Evolutionary conservation across 345 rosid species (phyloP).

Genomic region (Corchorus capsularis): DNA sequence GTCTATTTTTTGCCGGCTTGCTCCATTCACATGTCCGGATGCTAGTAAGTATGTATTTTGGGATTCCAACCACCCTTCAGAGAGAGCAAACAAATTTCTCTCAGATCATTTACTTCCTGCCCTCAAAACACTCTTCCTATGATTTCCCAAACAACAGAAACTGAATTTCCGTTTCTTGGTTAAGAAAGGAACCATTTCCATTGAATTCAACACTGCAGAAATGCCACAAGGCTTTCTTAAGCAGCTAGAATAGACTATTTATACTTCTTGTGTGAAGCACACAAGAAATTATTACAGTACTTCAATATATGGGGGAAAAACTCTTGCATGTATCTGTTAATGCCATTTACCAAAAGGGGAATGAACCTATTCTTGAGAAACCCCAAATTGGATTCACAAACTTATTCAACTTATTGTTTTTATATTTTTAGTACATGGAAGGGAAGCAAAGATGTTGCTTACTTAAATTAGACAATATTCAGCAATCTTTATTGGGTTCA

Average conservation of each 20-base stretch:
- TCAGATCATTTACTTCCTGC: constrained; percentile 19
- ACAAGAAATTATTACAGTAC: no score
- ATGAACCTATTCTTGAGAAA: no score
- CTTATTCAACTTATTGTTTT: no score
- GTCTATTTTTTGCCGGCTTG: constrained; percentile 45
- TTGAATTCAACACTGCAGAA: neutral
- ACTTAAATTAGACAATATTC: constrained; percentile 25
- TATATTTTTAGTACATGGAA: no score
- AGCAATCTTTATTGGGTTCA: constrained; percentile 44
- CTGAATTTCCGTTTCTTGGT: neutral
- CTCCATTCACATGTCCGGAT: constrained; percentile 45
- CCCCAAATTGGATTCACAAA: no score
- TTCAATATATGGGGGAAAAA: no score
- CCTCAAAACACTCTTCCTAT: constrained; percentile 15
- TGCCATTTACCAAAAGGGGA: no score
- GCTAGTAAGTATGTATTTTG: constrained; percentile 55
- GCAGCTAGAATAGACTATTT: neutral
- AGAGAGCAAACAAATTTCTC: constrained; percentile 35
- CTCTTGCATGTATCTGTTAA: no score
- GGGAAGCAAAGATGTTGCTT: no score
- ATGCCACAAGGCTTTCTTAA: neutral
- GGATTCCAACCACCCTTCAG: constrained; percentile 54
- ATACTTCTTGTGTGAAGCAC: no score
- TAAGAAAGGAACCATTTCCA: neutral
- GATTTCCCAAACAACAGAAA: neutral